Evolutionary conservation across 177 flowering plant species (phyloP), one percentile per base, ranked within the genome.

Genomic region (Vitis hybrid): DNA sequence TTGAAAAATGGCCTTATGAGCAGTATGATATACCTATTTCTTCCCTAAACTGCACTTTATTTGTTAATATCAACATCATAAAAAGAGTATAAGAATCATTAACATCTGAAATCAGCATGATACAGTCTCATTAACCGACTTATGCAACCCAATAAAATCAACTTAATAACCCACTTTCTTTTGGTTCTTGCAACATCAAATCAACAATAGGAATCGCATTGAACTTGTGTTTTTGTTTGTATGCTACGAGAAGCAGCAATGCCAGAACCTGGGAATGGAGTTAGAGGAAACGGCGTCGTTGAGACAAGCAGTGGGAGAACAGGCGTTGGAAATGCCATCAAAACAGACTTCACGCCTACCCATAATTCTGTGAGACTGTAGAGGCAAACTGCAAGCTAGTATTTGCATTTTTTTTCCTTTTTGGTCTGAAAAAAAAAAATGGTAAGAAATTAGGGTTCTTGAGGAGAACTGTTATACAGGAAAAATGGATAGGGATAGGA

Each of bases 261-360:
- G 60, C 31, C 33, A 48, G 64, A 55, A 82, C 83, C 79, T 79
- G 53, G 68, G 70, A 56, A 29, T 63, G 53, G 79, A 77, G 31
- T 74, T 64, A 72, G 66, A 60, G 10, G 79, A 68, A 39, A 70
- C 74, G 53, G 33, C 68, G 67, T 62, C 67, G 31, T 14, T 7
- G 21, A 62, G 62, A 31, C 70, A 59, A 51, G 65, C 61, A 31
- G 29, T 4, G n/a, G 10, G 65, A 71, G 82, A 73, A 66, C 66
- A 81, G 18, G 81, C 67, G 2, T 90, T 80, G 9, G 93, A 90
- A 69, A 86, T 72, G 70, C 85, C 82, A 60, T 85, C 85, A 57
- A 82, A 74, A 76, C 75, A 87, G 69, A 89, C 82, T 69, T 87
- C 75, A n/a, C 93, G 85, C 39, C 93, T 81, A 66, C 93, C 81